A percentile compares a stretch with the other conserved stretches of the same genome.
These are phyloP conservation scores for Scheffersomyces cryptocercus DNA, from an alignment of 1,139 yeast species.

Conservation along the genomic window DNA sequence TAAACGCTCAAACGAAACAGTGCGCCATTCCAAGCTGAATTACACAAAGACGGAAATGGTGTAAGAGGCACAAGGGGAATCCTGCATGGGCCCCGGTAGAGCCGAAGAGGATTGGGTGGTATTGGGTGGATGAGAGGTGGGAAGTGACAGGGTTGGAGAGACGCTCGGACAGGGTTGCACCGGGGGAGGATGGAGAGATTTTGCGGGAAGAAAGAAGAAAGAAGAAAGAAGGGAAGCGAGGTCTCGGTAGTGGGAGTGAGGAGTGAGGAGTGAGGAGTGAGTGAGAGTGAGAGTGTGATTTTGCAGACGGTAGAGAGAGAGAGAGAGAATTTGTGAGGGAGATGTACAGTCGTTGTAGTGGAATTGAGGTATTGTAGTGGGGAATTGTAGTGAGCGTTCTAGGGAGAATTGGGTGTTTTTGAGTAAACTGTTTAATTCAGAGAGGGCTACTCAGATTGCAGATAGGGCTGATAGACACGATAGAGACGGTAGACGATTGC, in stretches of 20 bases:
- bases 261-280: neutral
- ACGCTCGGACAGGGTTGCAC: conserved; percentile 1
- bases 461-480: no score
- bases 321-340: neutral
- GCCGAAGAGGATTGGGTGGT: neutral
- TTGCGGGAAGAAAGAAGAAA: neutral
- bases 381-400: no score
- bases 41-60: no score
- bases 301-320: neutral
- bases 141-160: neutral
- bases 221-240: neutral
- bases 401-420: no score
- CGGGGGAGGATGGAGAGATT: neutral
- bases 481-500: no score
- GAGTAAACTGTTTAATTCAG: no score
- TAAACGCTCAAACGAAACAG: no score
- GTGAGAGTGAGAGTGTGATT: neutral
- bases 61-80: no score
- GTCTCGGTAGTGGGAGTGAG: neutral
- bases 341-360: no score
- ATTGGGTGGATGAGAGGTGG: neutral
- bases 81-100: neutral
- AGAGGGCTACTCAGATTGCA: no score
- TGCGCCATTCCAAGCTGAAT: no score
- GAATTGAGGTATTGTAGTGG: no score